Conservation (phyloP, 129 eudicot genomes). For the Erigeron canadensis region DNA sequence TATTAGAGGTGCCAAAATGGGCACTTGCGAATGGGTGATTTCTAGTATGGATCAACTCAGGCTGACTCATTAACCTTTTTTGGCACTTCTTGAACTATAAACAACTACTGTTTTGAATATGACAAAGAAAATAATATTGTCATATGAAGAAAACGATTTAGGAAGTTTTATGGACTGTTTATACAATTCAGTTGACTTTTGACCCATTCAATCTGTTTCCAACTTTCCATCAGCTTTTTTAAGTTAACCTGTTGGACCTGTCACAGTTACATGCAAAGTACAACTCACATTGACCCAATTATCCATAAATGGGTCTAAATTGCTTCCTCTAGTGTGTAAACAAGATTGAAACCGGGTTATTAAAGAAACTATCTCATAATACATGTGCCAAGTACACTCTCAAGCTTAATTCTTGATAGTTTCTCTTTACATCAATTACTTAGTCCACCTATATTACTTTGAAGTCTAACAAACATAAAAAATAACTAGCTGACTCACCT, state of each 20-base stretch:
- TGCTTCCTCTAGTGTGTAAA: not conserved
- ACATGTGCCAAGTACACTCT: not conserved
- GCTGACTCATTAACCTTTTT: not conserved
- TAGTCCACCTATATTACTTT: not conserved
- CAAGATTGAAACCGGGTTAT: not conserved
- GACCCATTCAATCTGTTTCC: not conserved
- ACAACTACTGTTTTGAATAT: not conserved
- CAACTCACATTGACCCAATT: not conserved
- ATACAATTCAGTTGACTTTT: not conserved
- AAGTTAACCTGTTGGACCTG: not conserved
- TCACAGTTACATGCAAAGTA: not conserved
- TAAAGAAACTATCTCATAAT: not conserved
- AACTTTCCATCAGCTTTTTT: not conserved
- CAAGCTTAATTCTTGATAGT: not conserved
- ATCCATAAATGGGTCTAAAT: not conserved
- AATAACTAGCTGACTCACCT: not conserved
- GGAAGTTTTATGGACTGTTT: not conserved
- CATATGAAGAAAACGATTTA: not conserved
- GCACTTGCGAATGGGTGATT: not conserved
- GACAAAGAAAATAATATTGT: not conserved
- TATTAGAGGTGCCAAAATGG: not conserved
- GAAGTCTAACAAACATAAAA: not conserved
- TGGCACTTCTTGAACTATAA: not conserved
- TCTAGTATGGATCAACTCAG: not conserved
- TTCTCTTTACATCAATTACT: not conserved